Base-by-base conservation (phyloP, 2,329 filamentous ascomycete species). In the Cladosporium sp. region DNA sequence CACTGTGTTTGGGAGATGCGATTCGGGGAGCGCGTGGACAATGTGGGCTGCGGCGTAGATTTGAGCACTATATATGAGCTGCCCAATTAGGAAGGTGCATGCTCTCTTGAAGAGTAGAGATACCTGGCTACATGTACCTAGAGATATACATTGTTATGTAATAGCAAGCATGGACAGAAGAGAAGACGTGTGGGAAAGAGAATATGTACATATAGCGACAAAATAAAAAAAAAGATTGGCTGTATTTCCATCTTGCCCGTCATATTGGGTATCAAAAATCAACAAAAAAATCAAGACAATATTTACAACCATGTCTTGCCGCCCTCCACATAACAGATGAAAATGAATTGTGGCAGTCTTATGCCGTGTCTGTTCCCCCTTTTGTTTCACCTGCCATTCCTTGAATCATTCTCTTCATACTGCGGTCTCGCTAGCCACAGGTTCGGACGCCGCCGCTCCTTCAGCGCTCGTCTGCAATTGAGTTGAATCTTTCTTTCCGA, bases 401-500 rank as follows among this genome's bases (percentile, higher is more conserved):
- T 18, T 7, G 30, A 32, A 12, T 36, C 32, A 4, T 36, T 7
- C 32, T 36, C 15, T n/a, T 36, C 8, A 36, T 36, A 18, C 19
- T 8, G 17, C 36, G 17, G 44, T 11, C 36, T 47, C 44, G 24
- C 36, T 39, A 17, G 13, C 32, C 5, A 36, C 32, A 8, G 32
- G 32, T n/a, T n/a, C 8, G 4, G 32, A 2, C 15, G 32, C 32
- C 13, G 44, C 22, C 9, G 20, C 20, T 29, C n/a, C 27, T n/a
- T 29, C 22, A 17, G n/a, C 22, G 27, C 41, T 32, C 12, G 44
- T n/a, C 13, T 47, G 20, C 27, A 47, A 24, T 32, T 40, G 44
- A 20, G 44, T 47, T 20, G 36, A 47, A 40, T 47, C 44, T 15
- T 47, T 47, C 44, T 47, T 47, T 11, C 37, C 44, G 27, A 9